Base-by-base conservation (phyloP, 768 basidiomycete species). In the Suillus variegatus region DNA sequence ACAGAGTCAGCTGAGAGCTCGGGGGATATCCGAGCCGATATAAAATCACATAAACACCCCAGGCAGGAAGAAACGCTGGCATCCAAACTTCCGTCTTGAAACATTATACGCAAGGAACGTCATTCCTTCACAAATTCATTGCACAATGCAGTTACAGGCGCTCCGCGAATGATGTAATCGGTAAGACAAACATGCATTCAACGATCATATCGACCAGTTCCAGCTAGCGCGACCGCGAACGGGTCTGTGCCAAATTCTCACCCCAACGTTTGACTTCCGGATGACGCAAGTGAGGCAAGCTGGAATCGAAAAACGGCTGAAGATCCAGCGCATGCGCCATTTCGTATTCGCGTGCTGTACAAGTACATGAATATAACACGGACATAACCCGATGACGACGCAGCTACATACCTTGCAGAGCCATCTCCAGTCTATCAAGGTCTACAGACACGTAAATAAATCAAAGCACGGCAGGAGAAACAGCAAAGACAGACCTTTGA, bases 371-470 rank as follows among this genome's bases (percentile, higher is more conserved):
- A 18, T 40, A 58, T 12, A 20, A 10, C 56, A 16, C 10, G 18
- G 13, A 16, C 14, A 25, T 8, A 28, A 43, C 18, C 16, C 22
- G 18, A 14, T 14, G 20, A 18, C 13, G 18, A 57, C 1, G n/a
- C 25, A 43, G 20, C 3, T 54, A 58, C 55, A 40, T 72, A 86
- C 91, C 93, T 84, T 96, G 94, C 0, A 88, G 80, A 0, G 92
- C 92, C 91, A 96, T 91, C 75, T 96, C 94, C 64, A 94, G 88
- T 7, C 91, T 83, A 73, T 96, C 94, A 6, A 95, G 82, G 73
- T 96, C 94, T 94, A 64, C 32, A 49, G 62, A 52, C 2, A 12
- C 62, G 22, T 38, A 14, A 9, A 18, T 44, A 22, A 51, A 56
- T 18, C 38, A 12, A 61, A 16, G 18, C 20, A 18, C 5, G 6